Evolutionary conservation across 164 flowering plant genomes (phyloP).

Genomic region (Tetrastigma voinierianum): DNA sequence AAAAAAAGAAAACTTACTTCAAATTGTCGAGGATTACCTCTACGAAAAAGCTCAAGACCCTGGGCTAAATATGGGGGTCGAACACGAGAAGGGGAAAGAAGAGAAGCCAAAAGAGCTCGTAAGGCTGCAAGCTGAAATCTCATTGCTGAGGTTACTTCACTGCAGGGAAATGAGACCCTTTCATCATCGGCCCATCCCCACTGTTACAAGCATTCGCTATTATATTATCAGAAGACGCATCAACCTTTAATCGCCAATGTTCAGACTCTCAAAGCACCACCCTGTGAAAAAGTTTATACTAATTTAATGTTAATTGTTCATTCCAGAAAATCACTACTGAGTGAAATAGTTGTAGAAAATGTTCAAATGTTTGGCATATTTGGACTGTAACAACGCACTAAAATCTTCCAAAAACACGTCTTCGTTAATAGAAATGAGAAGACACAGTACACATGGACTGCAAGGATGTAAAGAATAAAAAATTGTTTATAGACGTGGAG

Average conservation of each 20-base stretch:
- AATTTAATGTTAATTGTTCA: too few species aligned
- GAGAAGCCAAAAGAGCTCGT: constrained; percentile 73
- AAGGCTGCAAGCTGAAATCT: constrained; percentile 79
- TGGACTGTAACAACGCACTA: too few species aligned
- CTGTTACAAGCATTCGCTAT: constrained; percentile 59
- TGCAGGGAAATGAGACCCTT: constrained; percentile 13
- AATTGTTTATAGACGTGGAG: too few species aligned
- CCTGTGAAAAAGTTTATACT: constrained; percentile 39
- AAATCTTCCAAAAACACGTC: too few species aligned
- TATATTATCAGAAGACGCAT: constrained; percentile 48
- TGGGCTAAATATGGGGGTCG: constrained; percentile 66
- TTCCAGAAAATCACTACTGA: too few species aligned
- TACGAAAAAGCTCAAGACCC: constrained; percentile 73
- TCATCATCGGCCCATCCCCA: constrained; percentile 48
- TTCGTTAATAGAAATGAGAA: too few species aligned
- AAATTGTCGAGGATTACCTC: constrained; percentile 42
- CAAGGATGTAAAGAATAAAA: too few species aligned
- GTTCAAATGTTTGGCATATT: too few species aligned
- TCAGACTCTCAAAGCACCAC: constrained; percentile 64
- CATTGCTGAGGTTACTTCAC: constrained; percentile 32
- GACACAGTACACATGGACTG: too few species aligned
- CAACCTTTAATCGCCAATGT: constrained; percentile 53
- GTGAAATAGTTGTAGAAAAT: too few species aligned
- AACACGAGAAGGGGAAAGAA: constrained; percentile 62
- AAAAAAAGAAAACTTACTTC: neutral